Percentiles rank a stretch among this genome's conserved stretches.
Conservation (phyloP, 148 eudicot species). For the Rheum nobile region DNA sequence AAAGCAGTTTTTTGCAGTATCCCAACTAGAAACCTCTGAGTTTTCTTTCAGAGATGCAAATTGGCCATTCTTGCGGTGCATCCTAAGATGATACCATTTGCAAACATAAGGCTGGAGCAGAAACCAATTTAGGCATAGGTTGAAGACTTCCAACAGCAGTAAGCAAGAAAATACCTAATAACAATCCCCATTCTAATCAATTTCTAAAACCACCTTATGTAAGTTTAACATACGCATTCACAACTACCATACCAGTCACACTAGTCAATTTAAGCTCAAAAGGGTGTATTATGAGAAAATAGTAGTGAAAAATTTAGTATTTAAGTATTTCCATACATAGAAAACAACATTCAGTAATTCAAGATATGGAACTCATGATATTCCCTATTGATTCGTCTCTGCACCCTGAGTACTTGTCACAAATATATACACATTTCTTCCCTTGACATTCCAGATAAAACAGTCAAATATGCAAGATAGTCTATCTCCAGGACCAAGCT, state of each 20-base stretch:
- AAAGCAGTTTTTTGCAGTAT: slow-evolving; percentile 21
- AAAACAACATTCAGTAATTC: not conserved
- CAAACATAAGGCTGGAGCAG: not conserved
- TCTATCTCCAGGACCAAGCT: not conserved
- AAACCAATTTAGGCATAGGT: not conserved
- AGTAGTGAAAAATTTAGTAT: not conserved
- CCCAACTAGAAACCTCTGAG: slow-evolving; percentile 5
- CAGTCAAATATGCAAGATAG: not conserved
- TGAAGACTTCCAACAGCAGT: not conserved
- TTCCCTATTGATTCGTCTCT: not conserved
- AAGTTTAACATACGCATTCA: not conserved
- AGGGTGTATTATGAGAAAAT: not conserved
- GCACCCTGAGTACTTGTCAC: not conserved
- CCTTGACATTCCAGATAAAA: not conserved
- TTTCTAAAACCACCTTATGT: not conserved
- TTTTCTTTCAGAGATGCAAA: slow-evolving; percentile 22
- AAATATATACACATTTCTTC: not conserved
- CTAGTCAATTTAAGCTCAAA: not conserved
- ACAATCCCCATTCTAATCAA: not conserved
- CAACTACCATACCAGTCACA: not conserved
- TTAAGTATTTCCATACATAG: not conserved
- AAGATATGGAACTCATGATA: not conserved
- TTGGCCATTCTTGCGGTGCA: slow-evolving; percentile 36
- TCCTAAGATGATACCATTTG: slow-evolving; percentile 18
- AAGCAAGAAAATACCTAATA: not conserved